phyloP scores from a whole-genome alignment of 2,329 filamentous ascomycete species.

The Byssoonygena ceratinophila region DNA sequence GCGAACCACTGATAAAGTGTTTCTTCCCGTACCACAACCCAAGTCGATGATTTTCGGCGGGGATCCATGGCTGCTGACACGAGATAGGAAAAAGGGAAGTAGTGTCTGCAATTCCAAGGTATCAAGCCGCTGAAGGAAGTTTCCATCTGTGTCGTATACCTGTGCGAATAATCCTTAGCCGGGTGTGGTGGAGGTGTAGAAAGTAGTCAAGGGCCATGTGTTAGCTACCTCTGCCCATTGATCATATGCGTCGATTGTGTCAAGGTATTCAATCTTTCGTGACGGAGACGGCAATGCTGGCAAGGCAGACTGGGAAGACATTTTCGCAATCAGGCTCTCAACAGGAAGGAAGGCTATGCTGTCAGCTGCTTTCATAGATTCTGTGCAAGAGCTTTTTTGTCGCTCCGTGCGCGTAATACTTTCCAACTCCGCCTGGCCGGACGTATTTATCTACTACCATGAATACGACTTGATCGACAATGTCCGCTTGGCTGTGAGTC shows the following conservation, averaged over 20 bases:
- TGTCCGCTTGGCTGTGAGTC: neutral
- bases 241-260: constrained; percentile 31
- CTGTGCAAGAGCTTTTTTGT: too few relatives aligned
- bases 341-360: too few relatives aligned
- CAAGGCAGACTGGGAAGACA: neutral
- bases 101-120: constrained; percentile 44
- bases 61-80: constrained; percentile 19
- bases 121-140: constrained; percentile 56
- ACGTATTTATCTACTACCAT: neutral
- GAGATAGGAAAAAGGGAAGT: constrained; percentile 41
- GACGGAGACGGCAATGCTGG: neutral
- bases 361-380: too few relatives aligned
- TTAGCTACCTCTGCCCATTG: constrained; percentile 29
- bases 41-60: constrained; percentile 46
- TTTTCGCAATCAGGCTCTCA: neutral
- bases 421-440: neutral
- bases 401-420: too few relatives aligned
- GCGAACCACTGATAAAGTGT: constrained; percentile 44
- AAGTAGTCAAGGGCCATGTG: neutral
- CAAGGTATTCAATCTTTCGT: constrained; percentile 23
- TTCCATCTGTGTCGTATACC: constrained; percentile 56
- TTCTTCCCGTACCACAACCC: constrained; percentile 56
- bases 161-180: constrained; percentile 16
- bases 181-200: neutral
- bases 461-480: neutral